phyloP scores from a whole-genome alignment of 1,139 yeast genomes.

The Yamadazyma friedrichii region DNA sequence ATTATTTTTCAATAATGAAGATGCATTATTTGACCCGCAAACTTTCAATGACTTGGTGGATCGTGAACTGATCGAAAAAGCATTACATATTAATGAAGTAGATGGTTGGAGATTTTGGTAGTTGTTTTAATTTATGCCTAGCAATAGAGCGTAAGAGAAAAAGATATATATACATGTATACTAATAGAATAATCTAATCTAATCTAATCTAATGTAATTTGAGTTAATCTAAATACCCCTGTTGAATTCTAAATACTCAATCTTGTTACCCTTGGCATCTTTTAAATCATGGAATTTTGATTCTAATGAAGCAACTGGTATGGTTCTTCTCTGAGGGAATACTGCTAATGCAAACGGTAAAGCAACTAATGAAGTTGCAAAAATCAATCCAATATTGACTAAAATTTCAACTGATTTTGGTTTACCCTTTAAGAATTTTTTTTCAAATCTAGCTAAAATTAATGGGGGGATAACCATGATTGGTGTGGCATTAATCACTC shows the following conservation, averaged over 20 bases:
- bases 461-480: slow-evolving; percentile 95
- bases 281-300: slow-evolving; percentile 57
- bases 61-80: slow-evolving; percentile 47
- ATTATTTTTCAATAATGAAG: slow-evolving; percentile 23
- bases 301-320: slow-evolving; percentile 63
- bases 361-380: slow-evolving; percentile 79
- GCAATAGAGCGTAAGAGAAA: background rate
- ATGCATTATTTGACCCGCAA: slow-evolving; percentile 29
- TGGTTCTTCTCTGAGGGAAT: slow-evolving; percentile 82
- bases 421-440: slow-evolving; percentile 63
- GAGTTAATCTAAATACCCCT: slow-evolving; percentile 67
- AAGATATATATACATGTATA: slow-evolving; percentile 5
- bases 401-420: slow-evolving; percentile 62
- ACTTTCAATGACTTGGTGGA: slow-evolving; percentile 34
- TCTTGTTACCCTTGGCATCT: slow-evolving; percentile 60
- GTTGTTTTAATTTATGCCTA: background rate
- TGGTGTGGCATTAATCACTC: slow-evolving; percentile 96
- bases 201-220: no score
- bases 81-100: slow-evolving; percentile 40
- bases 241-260: slow-evolving; percentile 73
- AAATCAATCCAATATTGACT: slow-evolving; percentile 80
- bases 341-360: slow-evolving; percentile 94
- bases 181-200: background rate
- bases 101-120: slow-evolving; percentile 65
- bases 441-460: slow-evolving; percentile 73